Conservation (phyloP, 495 filamentous ascomycete genomes). For the Talaromyces thailandensis region DNA sequence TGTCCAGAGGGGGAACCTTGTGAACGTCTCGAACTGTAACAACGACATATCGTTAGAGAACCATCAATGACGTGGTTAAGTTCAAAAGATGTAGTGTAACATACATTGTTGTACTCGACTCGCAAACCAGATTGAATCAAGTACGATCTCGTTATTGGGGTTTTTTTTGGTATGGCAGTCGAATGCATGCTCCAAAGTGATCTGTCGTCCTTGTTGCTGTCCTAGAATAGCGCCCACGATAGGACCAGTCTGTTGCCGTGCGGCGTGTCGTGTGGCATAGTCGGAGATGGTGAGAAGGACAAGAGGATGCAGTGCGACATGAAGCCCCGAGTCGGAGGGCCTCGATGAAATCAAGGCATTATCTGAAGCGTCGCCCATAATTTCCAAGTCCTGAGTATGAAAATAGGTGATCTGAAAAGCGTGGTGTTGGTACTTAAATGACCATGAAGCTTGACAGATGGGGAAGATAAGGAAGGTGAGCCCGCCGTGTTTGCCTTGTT, state of each 20-base stretch:
- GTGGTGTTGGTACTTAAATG: not conserved
- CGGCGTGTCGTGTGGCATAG: slow-evolving; percentile 83
- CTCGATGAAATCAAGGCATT: slow-evolving; percentile 52
- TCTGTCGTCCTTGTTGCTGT: slow-evolving; percentile 80
- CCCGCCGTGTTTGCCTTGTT: slow-evolving; percentile 17
- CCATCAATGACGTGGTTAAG: not conserved
- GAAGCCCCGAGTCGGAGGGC: slow-evolving; percentile 68
- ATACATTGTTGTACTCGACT: slow-evolving; percentile 76
- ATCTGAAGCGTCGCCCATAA: slow-evolving; percentile 18
- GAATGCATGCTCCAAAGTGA: slow-evolving; percentile 88
- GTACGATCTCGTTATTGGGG: slow-evolving; percentile 41
- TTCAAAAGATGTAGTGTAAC: slow-evolving; percentile 14
- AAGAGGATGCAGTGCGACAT: slow-evolving; percentile 84
- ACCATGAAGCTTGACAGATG: not conserved
- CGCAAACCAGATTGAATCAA: slow-evolving; percentile 64
- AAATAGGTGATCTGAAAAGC: not conserved
- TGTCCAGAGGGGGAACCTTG: slow-evolving; percentile 69
- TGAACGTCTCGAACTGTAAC: slow-evolving; percentile 76
- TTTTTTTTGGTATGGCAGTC: slow-evolving; percentile 52
- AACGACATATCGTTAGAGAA: slow-evolving; percentile 4
- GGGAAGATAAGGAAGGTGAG: not conserved
- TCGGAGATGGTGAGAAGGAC: slow-evolving; percentile 95
- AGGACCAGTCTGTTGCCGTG: slow-evolving; percentile 63
- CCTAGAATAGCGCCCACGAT: slow-evolving; percentile 83
- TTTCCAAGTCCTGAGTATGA: not conserved